Percentiles rank a stretch among this genome's conserved stretches.
Conservation (phyloP, 805 yeast genomes). For the Starmerella potacharoeniae region DNA sequence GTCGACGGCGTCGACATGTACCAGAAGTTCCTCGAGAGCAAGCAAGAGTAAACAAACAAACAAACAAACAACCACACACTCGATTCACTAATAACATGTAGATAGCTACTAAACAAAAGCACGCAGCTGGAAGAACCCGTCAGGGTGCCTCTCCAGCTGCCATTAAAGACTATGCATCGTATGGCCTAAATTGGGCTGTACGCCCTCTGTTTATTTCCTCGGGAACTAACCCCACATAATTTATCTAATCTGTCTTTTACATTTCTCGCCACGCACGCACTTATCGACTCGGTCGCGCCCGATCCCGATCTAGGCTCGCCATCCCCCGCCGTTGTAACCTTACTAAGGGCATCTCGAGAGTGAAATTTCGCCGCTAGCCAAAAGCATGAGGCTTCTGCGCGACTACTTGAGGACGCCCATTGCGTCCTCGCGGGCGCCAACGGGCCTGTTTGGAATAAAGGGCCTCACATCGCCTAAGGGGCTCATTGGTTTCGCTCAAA, state of each 20-base stretch:
- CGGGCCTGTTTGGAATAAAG: slow-evolving; percentile 68
- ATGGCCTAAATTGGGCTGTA: background rate
- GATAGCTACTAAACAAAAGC: background rate
- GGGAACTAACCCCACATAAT: no score
- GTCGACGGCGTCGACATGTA: slow-evolving; percentile 88
- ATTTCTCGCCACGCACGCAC: no score
- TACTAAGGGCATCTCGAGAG: background rate
- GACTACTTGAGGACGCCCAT: slow-evolving; percentile 23
- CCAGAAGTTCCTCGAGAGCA: slow-evolving; percentile 17
- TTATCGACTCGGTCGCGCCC: background rate
- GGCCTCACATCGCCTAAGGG: slow-evolving; percentile 61
- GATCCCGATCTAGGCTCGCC: background rate
- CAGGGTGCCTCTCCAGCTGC: background rate
- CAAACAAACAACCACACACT: no score
- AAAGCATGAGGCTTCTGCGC: slow-evolving; percentile 9
- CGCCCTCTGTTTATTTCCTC: background rate
- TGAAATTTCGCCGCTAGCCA: background rate
- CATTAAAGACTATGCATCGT: background rate
- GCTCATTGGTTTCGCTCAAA: slow-evolving; percentile 50
- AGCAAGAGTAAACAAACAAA: background rate
- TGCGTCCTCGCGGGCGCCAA: background rate
- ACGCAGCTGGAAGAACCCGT: background rate
- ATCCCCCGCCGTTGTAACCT: background rate
- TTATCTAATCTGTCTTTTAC: no score
- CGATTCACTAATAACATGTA: background rate